phyloP scores from a whole-genome alignment of 495 filamentous ascomycete genomes.

The Mytilinidion resinicola region DNA sequence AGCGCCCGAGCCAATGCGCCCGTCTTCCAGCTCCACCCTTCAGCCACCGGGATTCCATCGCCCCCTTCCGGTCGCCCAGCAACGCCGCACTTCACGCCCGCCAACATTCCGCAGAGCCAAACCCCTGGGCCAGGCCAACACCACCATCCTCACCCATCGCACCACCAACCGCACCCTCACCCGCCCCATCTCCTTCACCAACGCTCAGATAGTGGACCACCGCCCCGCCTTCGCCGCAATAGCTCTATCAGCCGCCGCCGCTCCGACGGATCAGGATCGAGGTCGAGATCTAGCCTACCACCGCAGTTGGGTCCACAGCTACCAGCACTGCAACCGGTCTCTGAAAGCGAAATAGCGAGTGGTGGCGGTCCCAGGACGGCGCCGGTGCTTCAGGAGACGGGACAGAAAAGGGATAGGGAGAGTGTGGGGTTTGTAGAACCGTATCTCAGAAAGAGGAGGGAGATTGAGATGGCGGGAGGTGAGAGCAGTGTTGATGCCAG shows the following conservation, averaged over 20 bases:
- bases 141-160: background rate
- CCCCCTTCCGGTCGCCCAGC: background rate
- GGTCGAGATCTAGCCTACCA: slow-evolving; percentile 22
- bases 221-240: slow-evolving; percentile 18
- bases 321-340: slow-evolving; percentile 19
- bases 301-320: slow-evolving; percentile 20
- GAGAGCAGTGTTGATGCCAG: slow-evolving; percentile 4
- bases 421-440: slow-evolving; percentile 16
- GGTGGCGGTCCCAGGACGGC: slow-evolving; percentile 7
- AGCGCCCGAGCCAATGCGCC: slow-evolving; percentile 45
- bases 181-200: slow-evolving; percentile 23
- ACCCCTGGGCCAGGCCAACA: background rate
- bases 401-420: slow-evolving; percentile 21
- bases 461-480: background rate
- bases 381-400: slow-evolving; percentile 7
- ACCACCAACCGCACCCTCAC: slow-evolving; percentile 4
- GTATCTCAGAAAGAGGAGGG: slow-evolving; percentile 19
- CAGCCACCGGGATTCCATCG: slow-evolving; percentile 10
- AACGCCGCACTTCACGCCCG: slow-evolving; percentile 1
- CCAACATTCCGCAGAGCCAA: background rate
- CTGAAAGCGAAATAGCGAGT: slow-evolving; percentile 11
- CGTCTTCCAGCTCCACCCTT: slow-evolving; percentile 35
- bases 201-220: slow-evolving; percentile 16
- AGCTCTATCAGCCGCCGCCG: slow-evolving; percentile 22
- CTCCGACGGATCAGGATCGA: slow-evolving; percentile 7